phyloP scores from a whole-genome alignment of 2,329 filamentous ascomycete species.

The Cordyceps militaris region DNA sequence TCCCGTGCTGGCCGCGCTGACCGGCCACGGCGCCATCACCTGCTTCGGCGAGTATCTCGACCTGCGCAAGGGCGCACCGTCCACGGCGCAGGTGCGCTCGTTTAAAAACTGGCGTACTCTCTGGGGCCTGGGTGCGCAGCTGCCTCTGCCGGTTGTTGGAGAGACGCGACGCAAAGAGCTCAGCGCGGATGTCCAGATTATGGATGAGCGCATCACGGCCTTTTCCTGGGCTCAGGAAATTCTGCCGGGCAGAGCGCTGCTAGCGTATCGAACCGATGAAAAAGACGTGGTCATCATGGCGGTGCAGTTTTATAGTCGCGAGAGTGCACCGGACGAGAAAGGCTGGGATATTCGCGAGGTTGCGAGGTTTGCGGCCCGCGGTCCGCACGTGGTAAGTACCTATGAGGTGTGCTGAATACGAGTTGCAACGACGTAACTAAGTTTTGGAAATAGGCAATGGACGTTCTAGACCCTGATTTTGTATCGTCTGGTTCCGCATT shows the following conservation, averaged over 20 bases:
- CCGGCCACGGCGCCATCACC: slow-evolving; percentile 42
- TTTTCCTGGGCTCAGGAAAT: slow-evolving; percentile 47
- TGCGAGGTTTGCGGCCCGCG: slow-evolving; percentile 39
- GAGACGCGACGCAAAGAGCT: slow-evolving; percentile 14
- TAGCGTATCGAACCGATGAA: slow-evolving; percentile 46
- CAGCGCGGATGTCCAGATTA: slow-evolving; percentile 24
- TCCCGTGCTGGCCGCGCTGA: slow-evolving; percentile 44
- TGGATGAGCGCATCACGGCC: slow-evolving; percentile 40
- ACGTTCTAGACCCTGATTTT: slow-evolving; percentile 40
- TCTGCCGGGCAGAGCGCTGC: slow-evolving; percentile 33
- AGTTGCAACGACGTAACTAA: background rate
- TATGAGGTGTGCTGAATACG: background rate
- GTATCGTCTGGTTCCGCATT: slow-evolving; percentile 42
- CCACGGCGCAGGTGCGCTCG: slow-evolving; percentile 28
- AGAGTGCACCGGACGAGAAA: slow-evolving; percentile 21
- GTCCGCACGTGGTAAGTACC: slow-evolving; percentile 32
- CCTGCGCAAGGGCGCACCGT: slow-evolving; percentile 19
- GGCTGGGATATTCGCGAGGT: slow-evolving; percentile 46
- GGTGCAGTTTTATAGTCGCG: slow-evolving; percentile 33
- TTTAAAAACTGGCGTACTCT: slow-evolving; percentile 46
- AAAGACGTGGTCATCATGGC: slow-evolving; percentile 44
- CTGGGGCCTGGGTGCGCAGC: slow-evolving; percentile 48
- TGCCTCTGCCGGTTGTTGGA: slow-evolving; percentile 38
- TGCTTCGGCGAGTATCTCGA: slow-evolving; percentile 44
- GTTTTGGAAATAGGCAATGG: slow-evolving; percentile 18